Evolutionary conservation across 2,329 filamentous ascomycete species (phyloP).

Genomic region (Cladosporium sp.): DNA sequence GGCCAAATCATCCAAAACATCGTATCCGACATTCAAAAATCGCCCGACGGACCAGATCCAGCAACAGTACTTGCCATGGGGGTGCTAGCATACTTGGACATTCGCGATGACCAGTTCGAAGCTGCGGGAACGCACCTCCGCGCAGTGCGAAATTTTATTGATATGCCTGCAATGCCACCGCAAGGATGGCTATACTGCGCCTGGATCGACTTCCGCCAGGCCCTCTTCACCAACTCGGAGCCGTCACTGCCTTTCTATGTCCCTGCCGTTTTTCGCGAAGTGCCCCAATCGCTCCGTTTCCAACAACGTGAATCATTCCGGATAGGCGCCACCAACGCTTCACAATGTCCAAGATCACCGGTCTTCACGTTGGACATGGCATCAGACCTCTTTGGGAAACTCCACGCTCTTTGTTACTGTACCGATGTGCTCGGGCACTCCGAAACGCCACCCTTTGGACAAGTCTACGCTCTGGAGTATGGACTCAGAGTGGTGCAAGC

Average conservation of each 20-base stretch:
- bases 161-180: conserved; percentile 6
- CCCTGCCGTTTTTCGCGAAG: not conserved
- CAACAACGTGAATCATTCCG: conserved; percentile 16
- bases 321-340: conserved; percentile 4
- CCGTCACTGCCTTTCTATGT: conserved; percentile 12
- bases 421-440: not conserved
- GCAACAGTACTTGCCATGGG: conserved; percentile 10
- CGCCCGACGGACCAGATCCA: not conserved
- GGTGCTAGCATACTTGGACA: conserved; percentile 8
- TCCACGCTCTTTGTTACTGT: conserved; percentile 15
- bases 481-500: conserved; percentile 13
- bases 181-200: conserved; percentile 5
- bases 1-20: conserved; percentile 15
- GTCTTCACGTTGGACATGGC: conserved; percentile 15
- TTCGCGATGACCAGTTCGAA: conserved; percentile 9
- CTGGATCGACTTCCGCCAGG: conserved; percentile 13
- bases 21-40: conserved; percentile 2
- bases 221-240: conserved; percentile 8
- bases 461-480: conserved; percentile 15
- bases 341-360: conserved; percentile 7
- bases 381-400: conserved; percentile 13
- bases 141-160: conserved; percentile 4
- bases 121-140: conserved; percentile 8
- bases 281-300: not conserved
- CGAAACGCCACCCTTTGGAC: conserved; percentile 12